phyloP scores from a whole-genome alignment of 2,329 filamentous ascomycete species.

The Phyllosticta capitalensis region DNA sequence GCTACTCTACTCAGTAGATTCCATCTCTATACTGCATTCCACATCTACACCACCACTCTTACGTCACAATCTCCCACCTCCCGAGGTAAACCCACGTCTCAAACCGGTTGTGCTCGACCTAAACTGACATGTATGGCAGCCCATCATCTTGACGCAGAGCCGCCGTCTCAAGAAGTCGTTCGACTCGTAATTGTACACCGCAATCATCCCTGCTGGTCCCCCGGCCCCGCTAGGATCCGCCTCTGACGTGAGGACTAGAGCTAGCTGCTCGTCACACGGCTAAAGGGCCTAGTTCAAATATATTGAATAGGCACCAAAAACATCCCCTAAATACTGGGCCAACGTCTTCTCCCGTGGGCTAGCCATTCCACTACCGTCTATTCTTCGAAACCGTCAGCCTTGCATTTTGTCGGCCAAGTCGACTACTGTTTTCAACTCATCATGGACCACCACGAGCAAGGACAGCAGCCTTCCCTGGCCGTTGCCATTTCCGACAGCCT shows the following conservation, averaged over 20 bases:
- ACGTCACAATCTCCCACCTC: not conserved
- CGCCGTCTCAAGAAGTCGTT: not conserved
- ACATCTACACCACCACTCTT: not conserved
- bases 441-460: slow-evolving; percentile 3
- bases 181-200: not conserved
- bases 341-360: not conserved
- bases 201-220: not conserved
- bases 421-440: not conserved
- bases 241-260: not conserved
- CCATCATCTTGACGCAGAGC: not conserved
- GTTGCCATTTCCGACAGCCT: slow-evolving; percentile 6
- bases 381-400: not conserved
- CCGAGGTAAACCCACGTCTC: not conserved
- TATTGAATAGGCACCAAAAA: not conserved
- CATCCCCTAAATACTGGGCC: not conserved
- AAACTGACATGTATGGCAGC: not conserved
- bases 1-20: no score
- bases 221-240: not conserved
- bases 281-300: not conserved
- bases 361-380: not conserved
- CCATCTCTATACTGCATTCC: not conserved
- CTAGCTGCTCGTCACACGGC: not conserved
- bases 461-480: not conserved
- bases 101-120: not conserved
- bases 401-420: not conserved